Percentiles rank a stretch among this genome's conserved stretches.
Conservation (phyloP, 2,329 filamentous ascomycete species). For the Cladosporium sp. region DNA sequence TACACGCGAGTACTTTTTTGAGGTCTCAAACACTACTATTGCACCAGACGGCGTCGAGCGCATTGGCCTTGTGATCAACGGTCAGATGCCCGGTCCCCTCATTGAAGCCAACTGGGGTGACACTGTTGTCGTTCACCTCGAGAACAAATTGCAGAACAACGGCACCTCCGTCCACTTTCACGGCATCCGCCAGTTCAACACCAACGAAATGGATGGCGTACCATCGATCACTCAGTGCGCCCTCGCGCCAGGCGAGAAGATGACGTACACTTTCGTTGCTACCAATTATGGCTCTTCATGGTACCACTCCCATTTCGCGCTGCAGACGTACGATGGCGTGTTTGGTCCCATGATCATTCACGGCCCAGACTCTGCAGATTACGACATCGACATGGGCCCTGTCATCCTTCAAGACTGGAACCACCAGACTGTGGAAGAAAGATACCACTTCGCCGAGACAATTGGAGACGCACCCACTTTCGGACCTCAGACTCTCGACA, state of each 20-base stretch:
- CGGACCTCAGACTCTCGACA: constrained; percentile 38
- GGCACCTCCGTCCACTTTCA: constrained; percentile 50
- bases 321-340: constrained; percentile 39
- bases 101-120: constrained; percentile 43
- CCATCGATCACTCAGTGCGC: constrained; percentile 44
- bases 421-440: constrained; percentile 26
- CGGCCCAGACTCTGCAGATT: constrained; percentile 36
- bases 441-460: constrained; percentile 23
- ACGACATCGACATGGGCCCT: constrained; percentile 35
- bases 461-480: constrained; percentile 22
- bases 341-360: constrained; percentile 39
- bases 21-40: constrained; percentile 39
- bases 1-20: constrained; percentile 40
- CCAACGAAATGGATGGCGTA: constrained; percentile 48
- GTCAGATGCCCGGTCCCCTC: constrained; percentile 44
- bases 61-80: constrained; percentile 41
- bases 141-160: constrained; percentile 32
- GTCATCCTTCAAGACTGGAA: constrained; percentile 37
- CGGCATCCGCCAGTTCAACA: constrained; percentile 45
- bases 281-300: constrained; percentile 37
- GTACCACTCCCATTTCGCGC: constrained; percentile 39
- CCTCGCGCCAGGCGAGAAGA: constrained; percentile 29
- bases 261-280: constrained; percentile 35
- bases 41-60: constrained; percentile 44
- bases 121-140: constrained; percentile 28